These are phyloP conservation scores for Rhizophlyctis rosea DNA, from an alignment of 192 early-diverging fungal species.

Conservation along the genomic window DNA sequence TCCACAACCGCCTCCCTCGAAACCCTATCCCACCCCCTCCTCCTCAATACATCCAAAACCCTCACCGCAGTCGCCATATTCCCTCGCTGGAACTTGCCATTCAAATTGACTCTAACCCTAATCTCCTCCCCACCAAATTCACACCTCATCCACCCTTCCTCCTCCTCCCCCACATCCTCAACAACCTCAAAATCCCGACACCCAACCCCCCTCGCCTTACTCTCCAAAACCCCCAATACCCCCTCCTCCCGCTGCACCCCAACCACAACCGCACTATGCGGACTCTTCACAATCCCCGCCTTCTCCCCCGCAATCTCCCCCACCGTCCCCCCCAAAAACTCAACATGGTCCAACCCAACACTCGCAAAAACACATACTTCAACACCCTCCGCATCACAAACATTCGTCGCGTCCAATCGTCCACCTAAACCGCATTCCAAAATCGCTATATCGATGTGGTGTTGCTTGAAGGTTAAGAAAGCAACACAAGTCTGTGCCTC, in stretches of 20 bases:
- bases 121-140: constrained; percentile 3
- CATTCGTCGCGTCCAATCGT: constrained; percentile 80
- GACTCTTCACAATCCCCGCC: constrained; percentile 70
- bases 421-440: constrained; percentile 83
- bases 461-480: constrained; percentile 37
- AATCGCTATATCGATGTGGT: constrained; percentile 66
- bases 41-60: constrained; percentile 55
- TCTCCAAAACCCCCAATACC: constrained; percentile 21
- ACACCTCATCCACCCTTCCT: too few relatives aligned
- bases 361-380: constrained; percentile 61
- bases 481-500: constrained; percentile 63
- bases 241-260: constrained; percentile 53
- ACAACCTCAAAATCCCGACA: neutral
- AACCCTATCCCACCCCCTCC: constrained; percentile 34
- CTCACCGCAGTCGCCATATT: constrained; percentile 76
- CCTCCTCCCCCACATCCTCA: too few relatives aligned
- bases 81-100: constrained; percentile 74
- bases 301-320: constrained; percentile 73
- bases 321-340: constrained; percentile 65
- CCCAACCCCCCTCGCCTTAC: constrained; percentile 4
- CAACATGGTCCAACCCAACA: constrained; percentile 73
- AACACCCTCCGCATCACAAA: too few relatives aligned
- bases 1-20: constrained; percentile 51
- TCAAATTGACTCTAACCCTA: constrained; percentile 53
- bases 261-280: constrained; percentile 30